Evolutionary conservation across 768 basidiomycete genomes (phyloP).

Genomic region (Lentinula lateritia): DNA sequence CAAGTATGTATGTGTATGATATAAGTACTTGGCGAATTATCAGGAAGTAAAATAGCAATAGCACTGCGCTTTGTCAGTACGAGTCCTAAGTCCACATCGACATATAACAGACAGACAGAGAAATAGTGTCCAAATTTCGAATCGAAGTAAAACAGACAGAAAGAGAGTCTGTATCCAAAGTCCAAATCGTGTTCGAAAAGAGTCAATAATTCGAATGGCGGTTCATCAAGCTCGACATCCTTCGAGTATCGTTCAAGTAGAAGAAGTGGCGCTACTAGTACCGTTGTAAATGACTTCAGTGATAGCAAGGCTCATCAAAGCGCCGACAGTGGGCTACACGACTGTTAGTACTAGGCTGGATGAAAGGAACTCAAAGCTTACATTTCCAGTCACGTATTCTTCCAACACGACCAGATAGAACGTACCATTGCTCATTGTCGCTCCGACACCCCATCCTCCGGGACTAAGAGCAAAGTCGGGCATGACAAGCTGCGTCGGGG

Average conservation of each 20-base stretch:
- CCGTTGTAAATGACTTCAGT: conserved; percentile 15
- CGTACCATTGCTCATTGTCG: conserved; percentile 21
- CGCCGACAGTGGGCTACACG: conserved; percentile 20
- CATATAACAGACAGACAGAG: too few relatives aligned
- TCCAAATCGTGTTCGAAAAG: conserved; percentile 15
- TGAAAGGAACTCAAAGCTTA: conserved; percentile 12
- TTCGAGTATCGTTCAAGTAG: conserved; percentile 24
- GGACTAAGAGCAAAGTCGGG: conserved; percentile 37
- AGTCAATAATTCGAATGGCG: conserved; percentile 22
- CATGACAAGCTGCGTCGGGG: conserved; percentile 35
- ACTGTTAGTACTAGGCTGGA: neutral
- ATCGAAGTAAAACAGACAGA: too few relatives aligned
- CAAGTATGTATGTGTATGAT: too few relatives aligned
- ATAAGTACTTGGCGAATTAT: too few relatives aligned
- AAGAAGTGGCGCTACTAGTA: conserved; percentile 14
- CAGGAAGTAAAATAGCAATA: too few relatives aligned
- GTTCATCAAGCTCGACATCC: conserved; percentile 16
- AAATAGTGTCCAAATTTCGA: too few relatives aligned
- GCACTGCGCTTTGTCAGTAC: too few relatives aligned
- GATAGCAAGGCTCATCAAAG: conserved; percentile 16
- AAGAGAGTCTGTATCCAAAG: neutral
- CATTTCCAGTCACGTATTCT: conserved; percentile 33
- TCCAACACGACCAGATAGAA: conserved; percentile 35
- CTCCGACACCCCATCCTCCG: conserved; percentile 33
- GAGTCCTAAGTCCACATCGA: too few relatives aligned